A percentile compares a stretch with the other conserved stretches of the same genome.
phyloP scores from a whole-genome alignment of 192 early-diverging fungal genomes.

The Kappamyces sp. region DNA sequence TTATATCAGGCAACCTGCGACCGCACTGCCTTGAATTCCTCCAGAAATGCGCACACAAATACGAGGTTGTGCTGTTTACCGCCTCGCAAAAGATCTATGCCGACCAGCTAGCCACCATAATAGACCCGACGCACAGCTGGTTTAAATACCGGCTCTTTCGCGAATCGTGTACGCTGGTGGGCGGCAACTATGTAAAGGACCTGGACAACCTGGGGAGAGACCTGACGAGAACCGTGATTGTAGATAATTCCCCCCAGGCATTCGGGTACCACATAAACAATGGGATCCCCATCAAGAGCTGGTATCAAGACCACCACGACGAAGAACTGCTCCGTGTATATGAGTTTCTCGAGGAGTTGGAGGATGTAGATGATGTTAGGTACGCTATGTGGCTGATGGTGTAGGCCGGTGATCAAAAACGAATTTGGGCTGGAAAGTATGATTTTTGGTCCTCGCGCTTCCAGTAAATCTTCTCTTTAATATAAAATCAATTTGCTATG shows the following conservation, averaged over 20 bases:
- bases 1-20: slow-evolving; percentile 63
- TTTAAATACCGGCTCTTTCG: slow-evolving; percentile 66
- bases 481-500: not conserved
- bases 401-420: not conserved
- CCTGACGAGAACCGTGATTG: slow-evolving; percentile 52
- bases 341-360: slow-evolving; percentile 49
- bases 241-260: slow-evolving; percentile 70
- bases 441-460: slow-evolving; percentile 4
- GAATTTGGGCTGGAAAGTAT: not conserved
- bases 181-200: slow-evolving; percentile 69
- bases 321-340: slow-evolving; percentile 55
- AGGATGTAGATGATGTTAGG: slow-evolving; percentile 61
- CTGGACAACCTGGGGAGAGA: slow-evolving; percentile 63
- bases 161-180: slow-evolving; percentile 59
- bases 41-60: slow-evolving; percentile 45
- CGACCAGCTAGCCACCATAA: slow-evolving; percentile 50
- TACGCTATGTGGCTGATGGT: slow-evolving; percentile 19
- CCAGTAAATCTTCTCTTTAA: not conserved
- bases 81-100: slow-evolving; percentile 73
- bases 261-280: slow-evolving; percentile 66
- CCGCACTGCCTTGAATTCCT: slow-evolving; percentile 60
- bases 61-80: slow-evolving; percentile 70
- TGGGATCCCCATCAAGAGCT: slow-evolving; percentile 65
- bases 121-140: slow-evolving; percentile 55
- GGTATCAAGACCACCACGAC: slow-evolving; percentile 65